Conservation (phyloP, 1,284 basidiomycete genomes). For the Leccinum variabile region DNA sequence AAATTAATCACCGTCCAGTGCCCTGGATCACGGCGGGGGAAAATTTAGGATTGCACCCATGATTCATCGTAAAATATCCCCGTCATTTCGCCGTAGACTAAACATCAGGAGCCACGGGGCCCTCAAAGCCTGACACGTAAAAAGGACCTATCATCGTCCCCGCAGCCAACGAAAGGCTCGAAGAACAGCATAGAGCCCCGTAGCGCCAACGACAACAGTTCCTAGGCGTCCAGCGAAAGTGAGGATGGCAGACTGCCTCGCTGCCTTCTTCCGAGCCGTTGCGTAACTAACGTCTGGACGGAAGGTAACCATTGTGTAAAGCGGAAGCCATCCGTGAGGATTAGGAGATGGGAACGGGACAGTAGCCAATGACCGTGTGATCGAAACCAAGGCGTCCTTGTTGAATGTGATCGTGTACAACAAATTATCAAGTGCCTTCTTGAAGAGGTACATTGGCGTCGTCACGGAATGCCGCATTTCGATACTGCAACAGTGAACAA, state of each 20-base stretch:
- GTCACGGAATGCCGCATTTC: slow-evolving; percentile 96
- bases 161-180: slow-evolving; percentile 39
- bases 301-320: slow-evolving; percentile 98
- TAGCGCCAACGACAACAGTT: slow-evolving; percentile 44
- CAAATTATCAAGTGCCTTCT: slow-evolving; percentile 78
- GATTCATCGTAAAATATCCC: slow-evolving; percentile 19
- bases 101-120: slow-evolving; percentile 27
- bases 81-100: slow-evolving; percentile 16
- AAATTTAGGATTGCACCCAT: slow-evolving; percentile 27
- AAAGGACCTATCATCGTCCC: slow-evolving; percentile 25
- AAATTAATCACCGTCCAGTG: slow-evolving; percentile 38
- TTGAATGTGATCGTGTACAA: slow-evolving; percentile 62
- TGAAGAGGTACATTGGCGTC: slow-evolving; percentile 77
- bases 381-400: slow-evolving; percentile 42
- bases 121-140: slow-evolving; percentile 28
- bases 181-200: slow-evolving; percentile 44
- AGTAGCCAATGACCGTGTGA: slow-evolving; percentile 43
- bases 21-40: slow-evolving; percentile 23
- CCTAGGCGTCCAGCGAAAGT: slow-evolving; percentile 46
- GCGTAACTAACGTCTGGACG: slow-evolving; percentile 91
- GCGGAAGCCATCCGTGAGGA: slow-evolving; percentile 81
- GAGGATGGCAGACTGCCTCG: slow-evolving; percentile 57
- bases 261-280: slow-evolving; percentile 62
- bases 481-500: slow-evolving; percentile 50
- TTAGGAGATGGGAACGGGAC: slow-evolving; percentile 55